Evolutionary conservation across 495 filamentous ascomycete genomes (phyloP).

Genomic region (Patellaria atrata): DNA sequence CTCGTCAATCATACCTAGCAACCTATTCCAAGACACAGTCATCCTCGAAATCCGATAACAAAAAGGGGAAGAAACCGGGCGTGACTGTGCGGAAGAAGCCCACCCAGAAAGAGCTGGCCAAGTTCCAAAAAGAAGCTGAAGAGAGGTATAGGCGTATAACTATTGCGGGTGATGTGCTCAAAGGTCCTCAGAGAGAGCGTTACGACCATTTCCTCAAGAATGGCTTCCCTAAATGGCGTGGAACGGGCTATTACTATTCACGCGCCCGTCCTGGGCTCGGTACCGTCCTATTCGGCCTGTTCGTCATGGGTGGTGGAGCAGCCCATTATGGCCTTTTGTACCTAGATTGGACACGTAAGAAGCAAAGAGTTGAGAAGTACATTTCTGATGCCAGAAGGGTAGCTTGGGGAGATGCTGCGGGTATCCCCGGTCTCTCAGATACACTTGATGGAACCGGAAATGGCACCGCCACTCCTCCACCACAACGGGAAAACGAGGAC

Average conservation of each 20-base stretch:
- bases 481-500: constrained; percentile 31
- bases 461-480: constrained; percentile 22
- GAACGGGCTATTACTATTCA: constrained; percentile 94
- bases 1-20: constrained; percentile 64
- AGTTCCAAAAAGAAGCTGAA: constrained; percentile 57
- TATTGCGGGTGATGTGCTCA: constrained; percentile 71
- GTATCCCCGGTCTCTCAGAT: constrained; percentile 50
- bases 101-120: constrained; percentile 53
- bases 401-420: constrained; percentile 73
- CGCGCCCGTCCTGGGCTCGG: constrained; percentile 83
- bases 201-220: constrained; percentile 93
- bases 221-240: constrained; percentile 91
- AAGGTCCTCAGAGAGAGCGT: constrained; percentile 61
- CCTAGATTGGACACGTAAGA: constrained; percentile 74
- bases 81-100: constrained; percentile 58
- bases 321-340: constrained; percentile 75
- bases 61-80: constrained; percentile 40
- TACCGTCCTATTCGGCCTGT: constrained; percentile 68
- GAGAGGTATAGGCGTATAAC: constrained; percentile 71
- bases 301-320: constrained; percentile 67
- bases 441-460: constrained; percentile 50
- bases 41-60: constrained; percentile 38
- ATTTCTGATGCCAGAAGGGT: constrained; percentile 76
- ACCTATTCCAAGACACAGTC: constrained; percentile 42
- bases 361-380: constrained; percentile 79